Evolutionary conservation across 2,329 filamentous ascomycete genomes (phyloP), one percentile per base, ranked within the genome.

Genomic region (Calonectria ilicicola): DNA sequence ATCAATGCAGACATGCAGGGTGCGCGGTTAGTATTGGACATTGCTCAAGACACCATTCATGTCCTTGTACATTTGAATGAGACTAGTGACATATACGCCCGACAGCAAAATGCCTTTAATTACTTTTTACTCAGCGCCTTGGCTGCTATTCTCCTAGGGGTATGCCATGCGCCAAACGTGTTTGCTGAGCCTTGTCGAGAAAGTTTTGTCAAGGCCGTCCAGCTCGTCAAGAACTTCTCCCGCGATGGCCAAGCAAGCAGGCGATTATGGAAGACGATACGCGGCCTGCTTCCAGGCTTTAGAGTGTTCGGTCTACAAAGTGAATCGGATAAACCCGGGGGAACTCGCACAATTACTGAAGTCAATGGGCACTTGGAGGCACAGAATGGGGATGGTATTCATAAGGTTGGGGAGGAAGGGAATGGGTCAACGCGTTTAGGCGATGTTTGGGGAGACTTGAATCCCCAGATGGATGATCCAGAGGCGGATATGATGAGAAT

Each of bases 121-220:
- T 80, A 81, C 8, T 81, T 81, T 0, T 68, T 81, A 0, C 75
- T 76, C 15, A 82, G 76, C 75, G 83, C 21, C 63, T 77, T 74
- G 75, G 82, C 70, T 27, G 82, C 70, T 75, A 81, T 79, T 0
- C 75, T 79, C 9, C 21, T 79, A 1, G 87, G 86, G 0, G 86
- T 88, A 0, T 82, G 86, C 3, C 85, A 88, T 70, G 86, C 84
- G 0, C 86, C 87, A 0, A 78, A 81, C 1, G 80, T 80, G 1
- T 88, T 87, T 65, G 83, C 84, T 4, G 83, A 83, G 19, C 77
- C 78, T 0, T 84, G 82, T 62, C 77, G 81, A 5, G 78, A 81
- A 47, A 81, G 75, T 2, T 84, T 85, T 23, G 68, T 78, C 0
- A 79, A 82, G 0, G 83, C 81, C 0, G 78, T 83, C 2, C 78